phyloP scores from a whole-genome alignment of 441 rosid species.

The Pelargonium australe region DNA sequence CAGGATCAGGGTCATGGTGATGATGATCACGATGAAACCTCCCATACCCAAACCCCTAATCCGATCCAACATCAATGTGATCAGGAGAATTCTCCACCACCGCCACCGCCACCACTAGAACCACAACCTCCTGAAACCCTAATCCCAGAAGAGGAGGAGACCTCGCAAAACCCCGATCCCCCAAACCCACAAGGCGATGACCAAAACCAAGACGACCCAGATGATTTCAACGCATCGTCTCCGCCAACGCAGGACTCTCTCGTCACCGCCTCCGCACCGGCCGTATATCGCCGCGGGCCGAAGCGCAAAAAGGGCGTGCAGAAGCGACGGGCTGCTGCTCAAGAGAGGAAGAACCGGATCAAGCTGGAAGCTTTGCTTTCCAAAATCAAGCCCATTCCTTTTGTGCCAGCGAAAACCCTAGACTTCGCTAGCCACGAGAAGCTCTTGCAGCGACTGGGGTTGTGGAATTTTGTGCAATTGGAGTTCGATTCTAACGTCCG shows the following conservation, averaged over 20 bases:
- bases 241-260: not conserved
- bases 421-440: constrained; percentile 53
- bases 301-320: constrained; percentile 33
- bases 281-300: constrained; percentile 29
- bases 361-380: constrained; percentile 39
- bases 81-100: not conserved
- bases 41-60: not conserved
- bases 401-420: constrained; percentile 46
- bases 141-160: constrained; percentile 4
- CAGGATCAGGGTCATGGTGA: too few relatives aligned
- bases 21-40: not conserved
- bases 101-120: not conserved
- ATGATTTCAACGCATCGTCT: not conserved
- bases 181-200: too few relatives aligned
- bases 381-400: constrained; percentile 53
- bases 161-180: not conserved
- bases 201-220: not conserved
- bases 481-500: constrained; percentile 49
- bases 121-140: constrained; percentile 11
- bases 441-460: constrained; percentile 52
- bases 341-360: constrained; percentile 32
- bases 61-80: not conserved
- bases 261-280: not conserved
- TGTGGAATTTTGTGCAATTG: constrained; percentile 77
- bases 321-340: constrained; percentile 27